phyloP scores from a whole-genome alignment of 345 rosid genomes.

The Citrus hindsii region DNA sequence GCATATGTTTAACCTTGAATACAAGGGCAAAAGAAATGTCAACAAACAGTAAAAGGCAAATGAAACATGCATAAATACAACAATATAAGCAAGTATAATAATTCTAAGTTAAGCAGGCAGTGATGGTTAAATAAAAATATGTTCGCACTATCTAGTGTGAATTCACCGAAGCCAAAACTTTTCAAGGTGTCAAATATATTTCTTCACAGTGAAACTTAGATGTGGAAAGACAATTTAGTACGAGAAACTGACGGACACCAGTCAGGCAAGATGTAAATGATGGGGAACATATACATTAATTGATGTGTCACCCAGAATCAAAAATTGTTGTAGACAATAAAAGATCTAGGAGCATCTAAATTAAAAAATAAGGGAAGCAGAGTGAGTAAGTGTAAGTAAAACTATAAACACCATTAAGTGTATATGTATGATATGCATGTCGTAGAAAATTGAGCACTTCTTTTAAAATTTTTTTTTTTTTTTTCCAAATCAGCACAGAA shows the following conservation, averaged over 20 bases:
- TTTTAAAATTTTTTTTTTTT: background rate
- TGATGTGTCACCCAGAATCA: background rate
- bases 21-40: background rate
- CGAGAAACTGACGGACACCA: background rate
- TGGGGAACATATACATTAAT: background rate
- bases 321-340: background rate
- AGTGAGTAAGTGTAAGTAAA: background rate
- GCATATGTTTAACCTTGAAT: slow-evolving; percentile 89
- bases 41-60: background rate
- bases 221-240: background rate
- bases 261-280: background rate
- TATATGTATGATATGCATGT: background rate
- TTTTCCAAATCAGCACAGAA: background rate
- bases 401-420: background rate
- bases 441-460: background rate
- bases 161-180: background rate
- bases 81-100: background rate
- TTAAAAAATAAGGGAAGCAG: background rate
- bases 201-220: background rate
- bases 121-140: background rate
- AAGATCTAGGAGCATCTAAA: background rate
- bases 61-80: background rate
- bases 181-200: background rate
- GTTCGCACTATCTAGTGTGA: background rate
- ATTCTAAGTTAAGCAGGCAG: background rate